These are phyloP conservation scores for Physaria fendleri DNA, from an alignment of 345 rosid genomes.

Conservation along the genomic window DNA sequence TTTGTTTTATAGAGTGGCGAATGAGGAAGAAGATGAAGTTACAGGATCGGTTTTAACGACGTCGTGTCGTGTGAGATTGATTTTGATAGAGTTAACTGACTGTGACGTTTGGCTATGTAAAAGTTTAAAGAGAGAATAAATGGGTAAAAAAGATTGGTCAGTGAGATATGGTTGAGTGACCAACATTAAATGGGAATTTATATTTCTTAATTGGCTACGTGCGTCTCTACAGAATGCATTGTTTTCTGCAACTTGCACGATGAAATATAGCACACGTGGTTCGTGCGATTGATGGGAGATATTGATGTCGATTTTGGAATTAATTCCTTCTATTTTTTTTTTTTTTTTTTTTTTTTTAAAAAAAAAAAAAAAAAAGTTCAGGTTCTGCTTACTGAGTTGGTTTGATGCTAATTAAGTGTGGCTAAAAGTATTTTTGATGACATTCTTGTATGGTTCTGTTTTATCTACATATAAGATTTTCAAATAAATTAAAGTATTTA, in stretches of 20 bases:
- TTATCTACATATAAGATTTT: too few species aligned
- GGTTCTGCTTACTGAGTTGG: too few species aligned
- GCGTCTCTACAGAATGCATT: constrained; percentile 17
- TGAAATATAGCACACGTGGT: too few species aligned
- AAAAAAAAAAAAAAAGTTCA: too few species aligned
- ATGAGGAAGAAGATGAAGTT: constrained; percentile 10
- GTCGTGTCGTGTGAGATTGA: neutral
- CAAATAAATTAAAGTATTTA: too few species aligned
- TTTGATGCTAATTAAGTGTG: too few species aligned
- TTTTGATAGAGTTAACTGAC: constrained; percentile 17
- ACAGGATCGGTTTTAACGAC: constrained; percentile 9
- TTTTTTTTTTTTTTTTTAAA: neutral
- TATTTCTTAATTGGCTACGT: constrained; percentile 11
- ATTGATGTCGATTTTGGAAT: too few species aligned
- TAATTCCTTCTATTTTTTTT: too few species aligned
- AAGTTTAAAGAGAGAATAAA: neutral
- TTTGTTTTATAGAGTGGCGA: constrained; percentile 19
- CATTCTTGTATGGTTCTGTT: too few species aligned
- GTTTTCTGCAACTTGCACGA: too few species aligned
- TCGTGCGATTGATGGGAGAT: too few species aligned
- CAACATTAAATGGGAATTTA: neutral
- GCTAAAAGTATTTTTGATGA: too few species aligned
- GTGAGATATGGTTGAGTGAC: constrained; percentile 21
- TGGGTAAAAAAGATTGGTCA: constrained; percentile 12
- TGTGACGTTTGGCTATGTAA: constrained; percentile 14